Evolutionary conservation across 2,329 filamentous ascomycete genomes (phyloP), one percentile per base, ranked within the genome.

Genomic region (Cryphonectria naterciae): DNA sequence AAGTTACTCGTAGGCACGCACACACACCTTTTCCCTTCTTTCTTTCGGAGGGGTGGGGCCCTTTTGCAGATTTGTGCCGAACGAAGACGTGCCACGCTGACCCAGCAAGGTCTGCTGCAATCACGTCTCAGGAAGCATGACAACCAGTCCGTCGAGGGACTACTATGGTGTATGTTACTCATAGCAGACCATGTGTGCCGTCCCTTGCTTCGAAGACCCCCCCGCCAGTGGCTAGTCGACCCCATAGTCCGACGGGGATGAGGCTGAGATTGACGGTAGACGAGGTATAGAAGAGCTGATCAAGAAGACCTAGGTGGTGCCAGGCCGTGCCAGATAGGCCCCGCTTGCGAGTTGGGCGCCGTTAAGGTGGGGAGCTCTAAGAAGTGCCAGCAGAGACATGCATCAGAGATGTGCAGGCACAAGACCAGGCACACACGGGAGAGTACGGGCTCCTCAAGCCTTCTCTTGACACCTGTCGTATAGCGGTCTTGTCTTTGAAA

Each of bases 341-440:
- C 65, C 54, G n/a, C 65, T 46, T 43, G 46, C 54, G 28, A 32
- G 56, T 61, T 35, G 39, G 49, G 39, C 49, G 32, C 39, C 37
- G 65, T 22, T 37, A 41, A 43, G 52, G 65, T 56, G 65, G 41
- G 35, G n/a, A 61, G 65, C 54, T 56, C 46, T 35, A 62, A 69
- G 67, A 68, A 62, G 65, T 54, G 61, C 68, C 68, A 72, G 65
- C 65, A 68, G 63, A 70, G 70, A 72, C 70, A 72, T 72, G 70
- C 70, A 72, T 64, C 46, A 49, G 39, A 67, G 65, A 67, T 54
- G 65, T 52, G 54, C 49, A 60, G 65, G 52, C 65, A 35, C 49
- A 43, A 28, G 25, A 19, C 46, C 64, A 65, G 37, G 19, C 61
- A 37, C 61, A 37, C 61, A 65, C 63, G 43, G 63, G 28, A 65